phyloP scores from a whole-genome alignment of 257 asterid species.

The Solanum lignicaule region DNA sequence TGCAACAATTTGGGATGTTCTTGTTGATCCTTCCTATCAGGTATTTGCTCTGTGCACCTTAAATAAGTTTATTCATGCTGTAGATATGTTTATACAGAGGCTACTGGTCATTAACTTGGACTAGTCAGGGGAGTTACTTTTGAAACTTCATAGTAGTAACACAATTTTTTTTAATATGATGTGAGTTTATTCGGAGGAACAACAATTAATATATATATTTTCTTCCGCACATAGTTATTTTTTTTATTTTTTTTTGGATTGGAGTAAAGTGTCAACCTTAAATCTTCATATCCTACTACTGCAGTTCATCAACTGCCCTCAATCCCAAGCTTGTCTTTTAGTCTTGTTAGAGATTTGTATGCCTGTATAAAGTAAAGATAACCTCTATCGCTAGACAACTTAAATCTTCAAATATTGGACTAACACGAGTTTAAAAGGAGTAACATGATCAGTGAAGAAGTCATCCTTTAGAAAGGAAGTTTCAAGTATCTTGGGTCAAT shows the following conservation, averaged over 20 bases:
- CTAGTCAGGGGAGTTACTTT: neutral
- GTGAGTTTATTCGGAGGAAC: neutral
- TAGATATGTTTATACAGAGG: neutral
- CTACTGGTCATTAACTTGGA: neutral
- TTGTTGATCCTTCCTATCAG: slow-evolving; percentile 97
- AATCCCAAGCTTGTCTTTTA: neutral
- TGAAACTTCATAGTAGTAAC: neutral
- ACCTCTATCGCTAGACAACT: neutral
- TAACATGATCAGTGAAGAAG: neutral
- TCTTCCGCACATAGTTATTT: neutral
- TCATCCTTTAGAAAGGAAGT: neutral
- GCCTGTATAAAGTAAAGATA: neutral
- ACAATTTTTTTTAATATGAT: neutral
- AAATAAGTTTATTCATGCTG: neutral
- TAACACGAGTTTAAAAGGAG: neutral
- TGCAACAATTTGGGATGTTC: slow-evolving; percentile 99
- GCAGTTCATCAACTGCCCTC: neutral
- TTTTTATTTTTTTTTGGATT: neutral
- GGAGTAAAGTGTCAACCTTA: neutral
- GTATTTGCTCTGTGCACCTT: slow-evolving; percentile 16
- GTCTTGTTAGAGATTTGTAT: neutral
- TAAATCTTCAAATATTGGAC: neutral
- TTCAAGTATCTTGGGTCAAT: neutral
- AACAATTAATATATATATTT: neutral
- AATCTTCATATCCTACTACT: neutral